These are phyloP conservation scores for Aspergillus glaucus DNA, from an alignment of 2,329 filamentous ascomycete genomes.

Conservation along the genomic window DNA sequence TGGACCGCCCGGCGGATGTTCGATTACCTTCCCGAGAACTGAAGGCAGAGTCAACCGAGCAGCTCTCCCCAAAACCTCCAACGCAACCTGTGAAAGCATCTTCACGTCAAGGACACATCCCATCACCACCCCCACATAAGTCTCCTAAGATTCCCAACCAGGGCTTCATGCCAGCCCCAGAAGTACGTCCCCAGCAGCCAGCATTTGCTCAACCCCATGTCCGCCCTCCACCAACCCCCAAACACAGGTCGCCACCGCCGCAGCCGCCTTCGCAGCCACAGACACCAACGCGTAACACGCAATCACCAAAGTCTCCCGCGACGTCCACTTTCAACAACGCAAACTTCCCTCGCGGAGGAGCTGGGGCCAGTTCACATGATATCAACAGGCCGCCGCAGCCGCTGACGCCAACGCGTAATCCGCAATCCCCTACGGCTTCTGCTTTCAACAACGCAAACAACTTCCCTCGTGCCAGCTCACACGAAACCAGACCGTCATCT, in stretches of 20 bases:
- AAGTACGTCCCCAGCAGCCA: conserved; percentile 8
- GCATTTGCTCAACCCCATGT: conserved; percentile 7
- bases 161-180: conserved; percentile 4
- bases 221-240: conserved; percentile 45
- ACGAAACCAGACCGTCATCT: conserved; percentile 12
- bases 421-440: conserved; percentile 2
- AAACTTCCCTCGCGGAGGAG: conserved; percentile 5
- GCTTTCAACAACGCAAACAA: conserved; percentile 3
- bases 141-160: conserved; percentile 12
- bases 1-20: conserved; percentile 22
- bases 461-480: conserved; percentile 6
- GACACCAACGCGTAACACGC: conserved; percentile 3
- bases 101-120: conserved; percentile 23
- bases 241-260: conserved; percentile 47
- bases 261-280: background rate
- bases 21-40: conserved; percentile 10
- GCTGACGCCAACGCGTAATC: conserved; percentile 6
- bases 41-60: conserved; percentile 8
- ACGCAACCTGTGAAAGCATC: too few species aligned
- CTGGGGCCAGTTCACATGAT: conserved; percentile 4
- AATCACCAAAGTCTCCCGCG: conserved; percentile 1
- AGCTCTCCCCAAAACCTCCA: conserved; percentile 23
- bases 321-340: conserved; percentile 2
- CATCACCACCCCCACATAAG: conserved; percentile 15
- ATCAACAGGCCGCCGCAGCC: conserved; percentile 2